Evolutionary conservation across 148 eudicot genomes (phyloP).

Genomic region (Silene uniflora): DNA sequence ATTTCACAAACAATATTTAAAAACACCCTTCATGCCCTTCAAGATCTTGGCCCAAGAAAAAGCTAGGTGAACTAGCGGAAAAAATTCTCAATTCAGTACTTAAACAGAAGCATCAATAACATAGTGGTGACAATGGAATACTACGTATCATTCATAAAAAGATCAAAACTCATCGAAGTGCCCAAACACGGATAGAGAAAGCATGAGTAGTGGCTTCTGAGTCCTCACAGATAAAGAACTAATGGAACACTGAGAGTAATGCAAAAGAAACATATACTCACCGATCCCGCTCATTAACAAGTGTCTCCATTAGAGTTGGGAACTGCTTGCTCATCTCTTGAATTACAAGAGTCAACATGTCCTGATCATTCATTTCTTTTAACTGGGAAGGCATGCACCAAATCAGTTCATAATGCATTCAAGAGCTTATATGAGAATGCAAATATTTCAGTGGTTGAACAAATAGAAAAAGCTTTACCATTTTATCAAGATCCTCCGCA

Average conservation of each 20-base stretch:
- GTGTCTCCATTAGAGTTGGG: slow-evolving; percentile 91
- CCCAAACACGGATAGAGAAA: background rate
- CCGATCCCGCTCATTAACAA: slow-evolving; percentile 91
- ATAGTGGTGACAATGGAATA: background rate
- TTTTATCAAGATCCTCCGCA: slow-evolving; percentile 58
- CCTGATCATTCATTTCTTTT: slow-evolving; percentile 86
- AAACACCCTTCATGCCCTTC: too few species aligned
- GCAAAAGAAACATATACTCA: slow-evolving; percentile 40
- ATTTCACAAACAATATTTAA: background rate
- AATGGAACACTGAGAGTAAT: background rate
- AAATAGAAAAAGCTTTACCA: slow-evolving; percentile 40
- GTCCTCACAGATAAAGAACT: background rate
- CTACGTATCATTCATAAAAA: background rate
- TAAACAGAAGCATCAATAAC: background rate
- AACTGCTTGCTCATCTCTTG: slow-evolving; percentile 95
- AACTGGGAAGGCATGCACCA: slow-evolving; percentile 44
- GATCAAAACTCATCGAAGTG: background rate
- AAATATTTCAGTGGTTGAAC: slow-evolving; percentile 1
- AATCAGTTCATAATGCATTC: slow-evolving; percentile 20
- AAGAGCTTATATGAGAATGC: slow-evolving; percentile 4
- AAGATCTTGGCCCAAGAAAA: background rate
- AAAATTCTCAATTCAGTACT: background rate
- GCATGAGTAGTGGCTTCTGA: background rate
- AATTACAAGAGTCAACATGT: slow-evolving; percentile 90
- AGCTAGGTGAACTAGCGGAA: background rate